Percentiles rank a stretch among this genome's conserved stretches.
Conservation (phyloP, 768 basidiomycete genomes). For the Tylopilus rubrobrunneus region DNA sequence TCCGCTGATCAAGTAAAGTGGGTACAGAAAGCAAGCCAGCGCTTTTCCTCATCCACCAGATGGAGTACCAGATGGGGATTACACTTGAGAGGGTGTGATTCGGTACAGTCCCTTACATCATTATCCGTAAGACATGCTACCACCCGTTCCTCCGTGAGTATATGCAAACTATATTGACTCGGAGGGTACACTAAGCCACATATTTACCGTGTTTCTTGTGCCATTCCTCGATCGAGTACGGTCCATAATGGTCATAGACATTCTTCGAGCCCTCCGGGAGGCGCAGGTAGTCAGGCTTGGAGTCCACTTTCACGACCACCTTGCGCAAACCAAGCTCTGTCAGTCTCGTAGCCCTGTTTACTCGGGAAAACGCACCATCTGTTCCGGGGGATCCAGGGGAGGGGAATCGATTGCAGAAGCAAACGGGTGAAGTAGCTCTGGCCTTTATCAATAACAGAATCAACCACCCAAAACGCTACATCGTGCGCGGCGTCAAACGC, state of each 20-base stretch:
- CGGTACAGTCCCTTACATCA: too few species aligned
- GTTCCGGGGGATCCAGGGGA: constrained; percentile 46
- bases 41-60: too few species aligned
- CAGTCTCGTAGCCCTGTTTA: not conserved
- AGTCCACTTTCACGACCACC: constrained; percentile 44
- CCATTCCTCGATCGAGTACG: constrained; percentile 53
- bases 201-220: constrained; percentile 51
- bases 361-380: constrained; percentile 38
- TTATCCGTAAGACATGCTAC: too few species aligned
- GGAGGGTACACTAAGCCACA: constrained; percentile 13
- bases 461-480: too few species aligned
- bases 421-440: constrained; percentile 62
- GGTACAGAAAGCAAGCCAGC: not conserved
- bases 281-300: constrained; percentile 57
- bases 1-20: not conserved
- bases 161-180: too few species aligned
- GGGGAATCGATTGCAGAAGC: constrained; percentile 64
- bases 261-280: constrained; percentile 57
- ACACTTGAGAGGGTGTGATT: too few species aligned
- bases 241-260: constrained; percentile 42
- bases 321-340: constrained; percentile 9
- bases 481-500: constrained; percentile 5
- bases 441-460: constrained; percentile 36
- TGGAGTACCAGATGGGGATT: too few species aligned
- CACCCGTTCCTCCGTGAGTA: too few species aligned